A percentile compares a stretch with the other conserved stretches of the same genome.
These are phyloP conservation scores for Ochromonas danica DNA, from an alignment of 108 stramenopile genomes.

Conservation along the genomic window DNA sequence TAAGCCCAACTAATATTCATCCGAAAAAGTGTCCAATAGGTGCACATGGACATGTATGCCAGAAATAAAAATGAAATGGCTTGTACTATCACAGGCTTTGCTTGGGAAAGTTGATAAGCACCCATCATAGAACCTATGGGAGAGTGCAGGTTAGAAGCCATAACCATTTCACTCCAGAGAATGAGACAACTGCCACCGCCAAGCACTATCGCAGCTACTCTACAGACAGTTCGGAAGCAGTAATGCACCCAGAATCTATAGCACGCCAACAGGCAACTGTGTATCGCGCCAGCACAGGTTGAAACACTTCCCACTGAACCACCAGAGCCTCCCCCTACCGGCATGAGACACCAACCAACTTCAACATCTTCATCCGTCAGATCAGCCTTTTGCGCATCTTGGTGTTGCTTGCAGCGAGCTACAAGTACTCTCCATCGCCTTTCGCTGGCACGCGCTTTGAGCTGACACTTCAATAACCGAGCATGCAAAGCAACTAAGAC, in stretches of 20 bases:
- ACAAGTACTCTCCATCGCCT: background rate
- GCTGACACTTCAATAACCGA: background rate
- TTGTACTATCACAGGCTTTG: conserved; percentile 10
- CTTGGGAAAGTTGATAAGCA: background rate
- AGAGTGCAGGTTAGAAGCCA: background rate
- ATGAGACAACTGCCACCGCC: background rate
- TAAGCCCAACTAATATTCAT: conserved; percentile 24
- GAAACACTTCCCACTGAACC: too few relatives aligned
- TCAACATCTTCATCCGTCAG: too few relatives aligned
- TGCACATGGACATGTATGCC: conserved; percentile 37
- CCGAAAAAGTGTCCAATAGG: conserved; percentile 33
- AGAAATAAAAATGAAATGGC: background rate
- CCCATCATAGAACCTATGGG: background rate
- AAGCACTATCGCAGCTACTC: too few relatives aligned
- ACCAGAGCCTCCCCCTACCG: too few relatives aligned
- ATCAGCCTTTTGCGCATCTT: too few relatives aligned
- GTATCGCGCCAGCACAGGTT: too few relatives aligned
- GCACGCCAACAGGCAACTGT: too few relatives aligned
- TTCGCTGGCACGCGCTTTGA: conserved; percentile 4
- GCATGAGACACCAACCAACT: too few relatives aligned
- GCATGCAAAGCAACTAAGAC: background rate
- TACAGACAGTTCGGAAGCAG: too few relatives aligned
- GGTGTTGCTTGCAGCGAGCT: too few relatives aligned
- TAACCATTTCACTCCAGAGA: conserved; percentile 1
- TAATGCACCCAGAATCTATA: too few relatives aligned